Conservation (phyloP, 495 filamentous ascomycete genomes). For the Hypoxylon cercidicola region DNA sequence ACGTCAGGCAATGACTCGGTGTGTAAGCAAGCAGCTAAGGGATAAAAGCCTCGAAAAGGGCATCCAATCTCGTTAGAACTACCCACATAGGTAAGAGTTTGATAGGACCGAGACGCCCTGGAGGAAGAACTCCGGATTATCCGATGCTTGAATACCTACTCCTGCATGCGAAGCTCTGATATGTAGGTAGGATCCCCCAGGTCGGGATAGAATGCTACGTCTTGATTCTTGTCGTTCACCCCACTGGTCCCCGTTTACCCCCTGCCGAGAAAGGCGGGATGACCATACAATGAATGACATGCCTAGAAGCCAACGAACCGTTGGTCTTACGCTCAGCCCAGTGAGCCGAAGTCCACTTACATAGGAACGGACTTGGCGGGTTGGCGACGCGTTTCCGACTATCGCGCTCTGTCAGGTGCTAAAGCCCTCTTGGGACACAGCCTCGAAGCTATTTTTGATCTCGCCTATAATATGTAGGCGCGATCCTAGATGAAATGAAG, state of each 20-base stretch:
- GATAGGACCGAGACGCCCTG: neutral
- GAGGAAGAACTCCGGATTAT: conserved; percentile 24
- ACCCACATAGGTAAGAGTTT: too few relatives aligned
- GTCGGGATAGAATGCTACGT: conserved; percentile 26
- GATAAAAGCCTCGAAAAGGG: neutral
- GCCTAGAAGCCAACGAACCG: conserved; percentile 18
- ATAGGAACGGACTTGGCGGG: neutral
- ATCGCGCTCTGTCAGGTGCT: neutral
- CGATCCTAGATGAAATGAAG: conserved; percentile 2
- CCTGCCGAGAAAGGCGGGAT: conserved; percentile 21
- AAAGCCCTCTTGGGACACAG: conserved; percentile 6
- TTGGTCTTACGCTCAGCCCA: conserved; percentile 17
- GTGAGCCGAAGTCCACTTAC: conserved; percentile 6
- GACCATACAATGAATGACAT: conserved; percentile 15
- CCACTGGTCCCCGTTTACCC: conserved; percentile 20
- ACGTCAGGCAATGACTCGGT: neutral
- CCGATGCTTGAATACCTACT: conserved; percentile 15
- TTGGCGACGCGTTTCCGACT: conserved; percentile 11
- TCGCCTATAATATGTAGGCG: neutral
- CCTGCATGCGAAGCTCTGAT: conserved; percentile 32
- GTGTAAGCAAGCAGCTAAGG: too few relatives aligned
- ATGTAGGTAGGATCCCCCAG: conserved; percentile 19
- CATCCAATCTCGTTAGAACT: neutral
- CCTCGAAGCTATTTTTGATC: conserved; percentile 13
- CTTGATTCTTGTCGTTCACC: conserved; percentile 20